Base-by-base conservation (phyloP, 805 yeast species). In the Wickerhamiella hasegawae region DNA sequence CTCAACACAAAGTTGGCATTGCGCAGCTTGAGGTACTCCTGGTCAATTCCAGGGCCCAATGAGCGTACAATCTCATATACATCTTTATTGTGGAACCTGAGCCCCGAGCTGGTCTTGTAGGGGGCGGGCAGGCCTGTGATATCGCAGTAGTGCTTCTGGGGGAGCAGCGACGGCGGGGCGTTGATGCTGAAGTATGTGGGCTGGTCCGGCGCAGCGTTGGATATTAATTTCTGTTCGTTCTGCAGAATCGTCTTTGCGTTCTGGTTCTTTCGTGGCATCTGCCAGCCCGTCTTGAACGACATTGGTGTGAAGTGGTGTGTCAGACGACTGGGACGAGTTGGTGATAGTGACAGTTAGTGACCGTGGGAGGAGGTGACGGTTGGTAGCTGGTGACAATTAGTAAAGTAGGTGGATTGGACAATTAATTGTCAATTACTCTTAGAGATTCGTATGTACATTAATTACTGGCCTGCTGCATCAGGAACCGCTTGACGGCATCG, bases 41-140 rank as follows among this genome's bases (percentile, higher is more conserved):
- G 97, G 56, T 87, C 96, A 20, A 79, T 78, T 18, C 95, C 94
- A 3, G 92, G 81, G 1, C 84, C 76, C 73, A 87, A 71, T 42
- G 72, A 71, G 52, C 73, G 72, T 34, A 69, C 62, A 24, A 82
- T 77, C 32, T 76, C 80, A 54, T 72, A 85, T 21, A 87, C 76
- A 55, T 87, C 96, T 34, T 73, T 73, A 52, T 87, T 77, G 55
- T 80, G 73, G 54, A 73, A 87, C 37, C 94, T 63, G 35, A 87
- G 59, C 28, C 78, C 77, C 18, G 75, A 65, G 0, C 90, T 90
- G 18, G 76, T 66, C 50, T 69, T 75, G 62, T 87, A 87, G 21
- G 59, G 67, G 0, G 84, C 87, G 33, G 71, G 75, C 16, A 87
- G 60, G 0, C 98, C 98, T 0, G 97, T 87, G 32, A 87, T 73